Evolutionary conservation across 345 rosid genomes (phyloP).

Genomic region (Kernera saxatilis): DNA sequence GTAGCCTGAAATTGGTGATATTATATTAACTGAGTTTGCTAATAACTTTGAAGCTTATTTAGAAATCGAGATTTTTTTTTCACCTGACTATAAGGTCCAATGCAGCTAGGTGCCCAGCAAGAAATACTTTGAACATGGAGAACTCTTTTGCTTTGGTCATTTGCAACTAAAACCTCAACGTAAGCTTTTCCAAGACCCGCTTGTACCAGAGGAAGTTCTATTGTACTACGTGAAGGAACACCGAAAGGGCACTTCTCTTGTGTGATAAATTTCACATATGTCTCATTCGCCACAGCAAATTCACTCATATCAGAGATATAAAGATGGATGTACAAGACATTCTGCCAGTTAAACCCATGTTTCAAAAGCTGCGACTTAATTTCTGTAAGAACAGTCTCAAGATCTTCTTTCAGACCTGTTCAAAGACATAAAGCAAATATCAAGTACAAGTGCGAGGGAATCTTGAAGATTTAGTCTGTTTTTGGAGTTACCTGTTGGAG

Average conservation of each 20-base stretch:
- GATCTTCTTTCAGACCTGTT: constrained; percentile 74
- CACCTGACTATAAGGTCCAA: constrained; percentile 99
- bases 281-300: constrained; percentile 72
- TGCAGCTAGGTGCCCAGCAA: constrained; percentile 99
- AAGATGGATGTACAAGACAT: constrained; percentile 84
- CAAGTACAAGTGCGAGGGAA: neutral
- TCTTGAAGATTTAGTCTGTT: neutral
- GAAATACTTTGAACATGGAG: constrained; percentile 97
- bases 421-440: neutral
- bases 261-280: constrained; percentile 76
- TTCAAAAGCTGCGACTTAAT: constrained; percentile 53
- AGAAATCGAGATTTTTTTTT: neutral
- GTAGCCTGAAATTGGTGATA: constrained; percentile 66
- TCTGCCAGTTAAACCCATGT: constrained; percentile 63
- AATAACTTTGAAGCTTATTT: neutral
- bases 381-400: constrained; percentile 48
- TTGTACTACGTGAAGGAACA: constrained; percentile 97
- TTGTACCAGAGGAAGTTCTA: constrained; percentile 76
- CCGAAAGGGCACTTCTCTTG: constrained; percentile 89
- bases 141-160: constrained; percentile 70
- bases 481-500: constrained; percentile 52
- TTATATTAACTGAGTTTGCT: neutral
- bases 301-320: constrained; percentile 85
- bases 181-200: constrained; percentile 73
- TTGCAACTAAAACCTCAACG: constrained; percentile 72